Base-by-base conservation (phyloP, 225 moss, liverwort and hornwort species). In the Pseudisothecium myosuroides region DNA sequence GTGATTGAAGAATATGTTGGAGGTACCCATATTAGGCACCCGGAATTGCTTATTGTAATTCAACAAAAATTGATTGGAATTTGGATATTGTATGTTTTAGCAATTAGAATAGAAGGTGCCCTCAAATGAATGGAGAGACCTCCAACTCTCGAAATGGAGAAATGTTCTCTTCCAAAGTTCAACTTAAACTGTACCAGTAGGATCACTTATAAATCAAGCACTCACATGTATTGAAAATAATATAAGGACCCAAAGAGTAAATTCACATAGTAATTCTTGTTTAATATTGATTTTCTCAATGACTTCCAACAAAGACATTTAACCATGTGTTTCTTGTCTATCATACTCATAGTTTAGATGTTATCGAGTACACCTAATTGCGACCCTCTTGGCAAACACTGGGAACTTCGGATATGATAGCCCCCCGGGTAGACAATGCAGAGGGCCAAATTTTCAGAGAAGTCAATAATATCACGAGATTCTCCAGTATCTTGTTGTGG, bases 161-260 rank as follows among this genome's bases (percentile, higher is more conserved):
- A 9, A 74, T 17, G 29, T 29, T 17, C 17, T 74, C 73, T 47
- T 74, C 47, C 29, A 74, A 45, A 47, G 11, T 28, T 41, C 10
- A n/a, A 41, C 5, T 45, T 0, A 15, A 3, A n/a, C n/a, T n/a
- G 4, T 5, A 16, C 2, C 3, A 9, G 0, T 73, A 43, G 73
- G 5, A 19, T 47, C 21, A 24, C 6, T 18, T 9, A 23, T 54
- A 54, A 77, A 37, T 36, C 14, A 36, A 54, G 24, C 2, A 16
- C 37, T 18, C 9, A 24, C 14, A 26, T 75, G 7, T n/a, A 4
- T 37, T 78, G 56, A 56, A 78, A 78, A 56, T 7, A 37, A 11
- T 78, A 14, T 14, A n/a, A 55, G 4, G 10, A 26, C 2, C 1
- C 7, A 10, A 56, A n/a, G 16, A 24, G 15, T 2, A 36, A 76